Base-by-base conservation (phyloP, 495 filamentous ascomycete species). In the Penicillium atrosanguineum region DNA sequence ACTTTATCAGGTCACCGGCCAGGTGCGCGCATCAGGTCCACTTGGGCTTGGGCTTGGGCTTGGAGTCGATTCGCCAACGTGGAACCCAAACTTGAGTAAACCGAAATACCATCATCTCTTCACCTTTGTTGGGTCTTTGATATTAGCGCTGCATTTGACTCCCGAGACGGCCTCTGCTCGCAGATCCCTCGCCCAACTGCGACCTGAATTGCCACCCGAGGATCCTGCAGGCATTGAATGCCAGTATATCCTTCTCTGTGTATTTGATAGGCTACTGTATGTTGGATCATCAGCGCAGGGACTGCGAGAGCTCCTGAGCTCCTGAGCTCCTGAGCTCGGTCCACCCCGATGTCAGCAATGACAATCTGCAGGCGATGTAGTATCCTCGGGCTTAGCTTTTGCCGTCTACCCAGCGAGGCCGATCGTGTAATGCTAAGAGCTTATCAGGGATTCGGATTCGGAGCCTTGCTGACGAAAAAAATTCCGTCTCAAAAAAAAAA, bases 71-170 rank as follows among this genome's bases (percentile, higher is more conserved):
- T 42, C 16, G 29, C 40, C 44, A 14, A 8, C 31, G 31, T 34
- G 31, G 31, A 14, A 34, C 31, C 31, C 31, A 34, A 20, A 31
- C 19, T 20, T 16, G 47, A 42, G 11, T 15, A 31, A 37, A 44
- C 55, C 58, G 58, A 52, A 55, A 23, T 23, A 5, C n/a, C 55
- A 58, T 61, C 58, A 58, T 38, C 43, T 61, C 55, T 48, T 55
- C 47, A 58, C 53, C 37, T 31, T 31, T 12, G 11, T 12, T 34
- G 31, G 37, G 25, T 5, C 31, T 45, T 14, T 40, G 42, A 40
- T 19, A 23, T 48, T 58, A 57, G 55, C 50, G 49, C 50, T 54
- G 46, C 44, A 46, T n/a, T 42, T 31, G 38, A 46, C 41, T 45
- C 34, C 16, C 25, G 36, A 49, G 15, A 37, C 46, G 36, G 26